Percentiles rank a stretch among this genome's conserved stretches.
phyloP scores from a whole-genome alignment of 2,329 filamentous ascomycete genomes.

The Cytospora leucostoma region DNA sequence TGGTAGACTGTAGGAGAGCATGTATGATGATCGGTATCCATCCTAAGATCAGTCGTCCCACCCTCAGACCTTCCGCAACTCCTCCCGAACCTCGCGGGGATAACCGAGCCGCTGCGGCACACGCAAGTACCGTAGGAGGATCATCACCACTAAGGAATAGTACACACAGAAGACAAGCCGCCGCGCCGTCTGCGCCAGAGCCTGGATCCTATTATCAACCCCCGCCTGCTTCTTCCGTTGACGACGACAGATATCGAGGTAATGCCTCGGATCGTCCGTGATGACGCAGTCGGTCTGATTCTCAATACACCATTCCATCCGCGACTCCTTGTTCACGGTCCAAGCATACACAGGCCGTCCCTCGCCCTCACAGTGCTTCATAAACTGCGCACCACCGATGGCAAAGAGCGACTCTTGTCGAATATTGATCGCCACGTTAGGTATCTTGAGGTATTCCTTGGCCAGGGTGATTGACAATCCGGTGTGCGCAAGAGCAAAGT shows the following conservation, averaged over 20 bases:
- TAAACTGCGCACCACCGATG: slow-evolving; percentile 66
- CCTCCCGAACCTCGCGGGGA: slow-evolving; percentile 19
- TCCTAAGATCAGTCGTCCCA: background rate
- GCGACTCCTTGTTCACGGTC: slow-evolving; percentile 79
- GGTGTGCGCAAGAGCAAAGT: slow-evolving; percentile 67
- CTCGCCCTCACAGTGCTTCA: slow-evolving; percentile 58
- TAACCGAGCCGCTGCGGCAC: slow-evolving; percentile 18
- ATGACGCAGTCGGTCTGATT: slow-evolving; percentile 74
- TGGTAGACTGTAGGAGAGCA: background rate
- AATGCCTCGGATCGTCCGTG: slow-evolving; percentile 77
- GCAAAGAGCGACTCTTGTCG: slow-evolving; percentile 68
- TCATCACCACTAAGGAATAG: slow-evolving; percentile 7
- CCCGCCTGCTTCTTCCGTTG: slow-evolving; percentile 17
- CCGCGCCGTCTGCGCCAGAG: background rate
- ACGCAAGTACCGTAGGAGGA: background rate
- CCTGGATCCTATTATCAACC: slow-evolving; percentile 16
- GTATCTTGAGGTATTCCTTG: slow-evolving; percentile 64
- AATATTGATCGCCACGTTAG: slow-evolving; percentile 78
- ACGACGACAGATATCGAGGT: slow-evolving; percentile 58
- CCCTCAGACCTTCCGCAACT: slow-evolving; percentile 1
- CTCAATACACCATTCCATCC: slow-evolving; percentile 80
- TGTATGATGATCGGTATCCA: background rate
- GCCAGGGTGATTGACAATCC: slow-evolving; percentile 69
- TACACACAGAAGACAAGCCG: slow-evolving; percentile 9
- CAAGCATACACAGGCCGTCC: slow-evolving; percentile 70